Conservation (phyloP, 2,329 filamentous ascomycete genomes). For the Xenoacremonium recifei region DNA sequence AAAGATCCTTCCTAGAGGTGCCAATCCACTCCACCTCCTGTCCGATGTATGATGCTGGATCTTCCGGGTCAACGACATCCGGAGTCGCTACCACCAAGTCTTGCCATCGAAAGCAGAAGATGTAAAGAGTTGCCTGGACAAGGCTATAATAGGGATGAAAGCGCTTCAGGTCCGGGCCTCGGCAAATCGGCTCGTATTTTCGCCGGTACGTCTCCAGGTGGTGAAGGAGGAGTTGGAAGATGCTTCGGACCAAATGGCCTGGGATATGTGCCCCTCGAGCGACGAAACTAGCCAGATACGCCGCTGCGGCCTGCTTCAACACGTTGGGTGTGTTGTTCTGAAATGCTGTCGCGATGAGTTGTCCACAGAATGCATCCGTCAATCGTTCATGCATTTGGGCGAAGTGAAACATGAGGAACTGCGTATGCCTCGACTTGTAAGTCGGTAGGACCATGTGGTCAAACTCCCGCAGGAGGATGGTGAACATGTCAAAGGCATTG, state of each 20-base stretch:
- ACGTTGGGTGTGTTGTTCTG: slow-evolving; percentile 68
- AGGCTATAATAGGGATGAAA: slow-evolving; percentile 86
- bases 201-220: slow-evolving; percentile 75
- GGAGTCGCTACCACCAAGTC: slow-evolving; percentile 70
- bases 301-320: slow-evolving; percentile 78
- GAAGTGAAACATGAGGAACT: slow-evolving; percentile 96
- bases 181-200: slow-evolving; percentile 70
- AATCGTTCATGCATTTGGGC: slow-evolving; percentile 77
- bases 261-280: slow-evolving; percentile 84
- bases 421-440: slow-evolving; percentile 87
- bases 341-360: slow-evolving; percentile 53
- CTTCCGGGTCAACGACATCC: slow-evolving; percentile 61
- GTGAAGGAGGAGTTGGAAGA: slow-evolving; percentile 75
- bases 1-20: slow-evolving; percentile 70
- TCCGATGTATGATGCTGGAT: slow-evolving; percentile 58
- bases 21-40: slow-evolving; percentile 78
- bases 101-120: slow-evolving; percentile 97
- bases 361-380: slow-evolving; percentile 78
- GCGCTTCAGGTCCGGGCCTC: slow-evolving; percentile 79
- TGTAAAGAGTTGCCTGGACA: slow-evolving; percentile 87
- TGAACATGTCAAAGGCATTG: slow-evolving; percentile 70
- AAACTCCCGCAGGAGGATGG: slow-evolving; percentile 82
- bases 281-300: slow-evolving; percentile 93
- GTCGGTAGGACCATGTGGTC: slow-evolving; percentile 84
- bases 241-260: slow-evolving; percentile 71